Percentiles rank a stretch among this genome's conserved stretches.
Conservation (phyloP, 148 eudicot species). For the Camellia granthamiana region DNA sequence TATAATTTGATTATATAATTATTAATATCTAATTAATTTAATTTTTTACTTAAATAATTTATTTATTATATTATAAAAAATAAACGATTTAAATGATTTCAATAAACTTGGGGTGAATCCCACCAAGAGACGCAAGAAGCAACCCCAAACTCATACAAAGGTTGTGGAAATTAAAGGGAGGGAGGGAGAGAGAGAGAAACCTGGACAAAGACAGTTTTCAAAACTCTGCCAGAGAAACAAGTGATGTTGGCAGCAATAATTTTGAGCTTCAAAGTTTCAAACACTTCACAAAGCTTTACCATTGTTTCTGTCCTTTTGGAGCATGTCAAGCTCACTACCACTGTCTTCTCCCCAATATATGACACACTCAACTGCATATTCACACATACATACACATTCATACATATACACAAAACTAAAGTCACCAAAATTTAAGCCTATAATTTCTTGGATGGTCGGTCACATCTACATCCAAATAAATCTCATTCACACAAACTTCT, state of each 20-base stretch:
- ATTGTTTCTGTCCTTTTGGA: conserved; percentile 57
- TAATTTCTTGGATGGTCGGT: too few relatives aligned
- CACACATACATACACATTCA: conserved; percentile 17
- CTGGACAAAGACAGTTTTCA: conserved; percentile 70
- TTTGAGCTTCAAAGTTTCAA: conserved; percentile 80
- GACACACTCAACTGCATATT: conserved; percentile 70
- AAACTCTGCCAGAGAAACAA: conserved; percentile 63
- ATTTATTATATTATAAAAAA: too few relatives aligned
- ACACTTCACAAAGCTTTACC: conserved; percentile 63
- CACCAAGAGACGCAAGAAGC: too few relatives aligned
- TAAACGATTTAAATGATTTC: too few relatives aligned
- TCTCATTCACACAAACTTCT: too few relatives aligned
- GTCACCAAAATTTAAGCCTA: too few relatives aligned
- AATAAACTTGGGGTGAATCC: neutral
- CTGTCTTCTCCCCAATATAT: conserved; percentile 62
- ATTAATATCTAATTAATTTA: too few relatives aligned
- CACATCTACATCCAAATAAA: too few relatives aligned
- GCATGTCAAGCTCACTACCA: conserved; percentile 72
- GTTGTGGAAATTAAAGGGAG: neutral
- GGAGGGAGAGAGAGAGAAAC: conserved; percentile 15
- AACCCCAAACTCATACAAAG: too few relatives aligned
- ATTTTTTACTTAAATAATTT: too few relatives aligned
- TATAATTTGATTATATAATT: too few relatives aligned
- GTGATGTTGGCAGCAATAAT: conserved; percentile 62
- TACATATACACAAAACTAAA: too few relatives aligned